Base-by-base conservation (phyloP, 305 asterid species). In the Petunia hybrid region DNA sequence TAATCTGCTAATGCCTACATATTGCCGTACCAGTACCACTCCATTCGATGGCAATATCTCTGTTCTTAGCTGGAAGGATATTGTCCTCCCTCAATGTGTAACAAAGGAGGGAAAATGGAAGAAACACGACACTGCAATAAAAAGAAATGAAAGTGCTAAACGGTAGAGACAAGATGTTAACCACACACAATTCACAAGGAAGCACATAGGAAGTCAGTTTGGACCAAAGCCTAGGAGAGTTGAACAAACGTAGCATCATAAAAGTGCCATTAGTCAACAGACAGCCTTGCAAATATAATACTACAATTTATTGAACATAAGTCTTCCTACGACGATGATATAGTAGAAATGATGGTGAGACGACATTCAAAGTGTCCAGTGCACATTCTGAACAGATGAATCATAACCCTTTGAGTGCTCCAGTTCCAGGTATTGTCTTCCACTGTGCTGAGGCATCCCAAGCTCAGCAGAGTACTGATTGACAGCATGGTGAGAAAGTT, bases 381-480 rank as follows among this genome's bases (percentile, higher is more conserved):
- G 88, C 87, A 92, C 83, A 77, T 92, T 85, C 85, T 87, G 92
- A 87, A 85, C 80, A 14, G 96, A 85, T 64, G 98, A 86, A 63
- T 88, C 92, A 43, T 86, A 91, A 57, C 87, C 93, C 85, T 92
- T 87, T 1, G 94, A 83, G 8, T 87, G 91, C 83, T 90, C 90
- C 51, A 91, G 86, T 67, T 83, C 90, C 40, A 84, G 87, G 81
- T 86, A 91, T 36, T 87, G 89, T 39, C 87, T 90, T 59, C 86
- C 93, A 40, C 80, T 86, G 39, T 87, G 94, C 75, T 84, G 94
- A 80, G 83, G 86, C 90, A 91, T 77, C 43, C 89, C 95, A n/a
- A 87, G 88, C 82, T 83, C 94, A 40, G 88, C 91, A 2, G 86
- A 82, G 70, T 86, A 89, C 69, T 86, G 91, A 82, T 82, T 71